These are phyloP conservation scores for Hanseniaspora occidentalis DNA, from an alignment of 805 yeast genomes.

Conservation along the genomic window DNA sequence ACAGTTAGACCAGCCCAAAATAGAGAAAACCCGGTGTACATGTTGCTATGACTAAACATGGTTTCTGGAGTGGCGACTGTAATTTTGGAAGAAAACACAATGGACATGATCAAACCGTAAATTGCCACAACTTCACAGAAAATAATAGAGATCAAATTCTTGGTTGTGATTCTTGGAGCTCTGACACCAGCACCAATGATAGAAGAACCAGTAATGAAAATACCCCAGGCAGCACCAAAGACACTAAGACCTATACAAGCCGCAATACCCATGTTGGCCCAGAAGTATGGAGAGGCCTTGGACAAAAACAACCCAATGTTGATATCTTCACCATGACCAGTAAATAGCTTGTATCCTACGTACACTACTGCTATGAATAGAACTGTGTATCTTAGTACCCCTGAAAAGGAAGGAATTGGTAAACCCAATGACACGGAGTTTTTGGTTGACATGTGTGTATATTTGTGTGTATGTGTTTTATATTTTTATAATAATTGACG, in stretches of 20 bases:
- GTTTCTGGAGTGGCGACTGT: conserved; percentile 50
- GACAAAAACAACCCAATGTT: conserved; percentile 82
- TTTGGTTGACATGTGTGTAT: background rate
- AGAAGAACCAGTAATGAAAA: conserved; percentile 87
- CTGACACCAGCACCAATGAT: conserved; percentile 97
- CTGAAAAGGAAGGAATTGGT: conserved; percentile 9
- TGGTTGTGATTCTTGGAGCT: conserved; percentile 94
- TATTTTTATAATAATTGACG: no score
- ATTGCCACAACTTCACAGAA: conserved; percentile 99
- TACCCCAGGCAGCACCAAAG: conserved; percentile 99
- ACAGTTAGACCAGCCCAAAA: conserved; percentile 99
- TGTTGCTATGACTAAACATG: conserved; percentile 65
- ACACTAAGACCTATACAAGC: conserved; percentile 89
- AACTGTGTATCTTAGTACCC: conserved; percentile 14
- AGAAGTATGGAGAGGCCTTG: conserved; percentile 86
- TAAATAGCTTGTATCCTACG: conserved; percentile 42
- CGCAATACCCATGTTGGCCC: conserved; percentile 89
- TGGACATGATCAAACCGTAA: conserved; percentile 94
- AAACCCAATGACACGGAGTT: conserved; percentile 5
- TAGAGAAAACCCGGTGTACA: conserved; percentile 88
- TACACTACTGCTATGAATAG: conserved; percentile 15
- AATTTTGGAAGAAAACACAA: conserved; percentile 88
- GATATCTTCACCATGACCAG: conserved; percentile 85
- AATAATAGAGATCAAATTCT: conserved; percentile 89
- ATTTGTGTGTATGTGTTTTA: background rate